phyloP scores from a whole-genome alignment of 495 filamentous ascomycete species.

The Pyronema omphalodes region DNA sequence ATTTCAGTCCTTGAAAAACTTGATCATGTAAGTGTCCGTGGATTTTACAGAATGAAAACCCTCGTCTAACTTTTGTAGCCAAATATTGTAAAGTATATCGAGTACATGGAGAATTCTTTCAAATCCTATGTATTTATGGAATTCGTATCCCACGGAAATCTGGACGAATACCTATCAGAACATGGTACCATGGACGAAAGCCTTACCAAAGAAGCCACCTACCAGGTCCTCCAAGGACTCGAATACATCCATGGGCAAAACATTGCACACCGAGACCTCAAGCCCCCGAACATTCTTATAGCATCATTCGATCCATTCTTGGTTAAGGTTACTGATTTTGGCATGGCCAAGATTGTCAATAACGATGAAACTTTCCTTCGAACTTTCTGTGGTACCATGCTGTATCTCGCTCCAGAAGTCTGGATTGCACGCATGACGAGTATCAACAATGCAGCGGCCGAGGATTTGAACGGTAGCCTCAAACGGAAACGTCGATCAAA shows the following conservation, averaged over 20 bases:
- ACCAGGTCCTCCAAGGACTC: conserved; percentile 62
- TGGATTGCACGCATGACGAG: conserved; percentile 54
- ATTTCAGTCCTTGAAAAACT: conserved; percentile 80
- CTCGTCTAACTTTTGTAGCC: conserved; percentile 33
- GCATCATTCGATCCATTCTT: conserved; percentile 47
- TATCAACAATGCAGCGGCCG: conserved; percentile 1
- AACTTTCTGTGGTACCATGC: conserved; percentile 87
- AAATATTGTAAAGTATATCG: conserved; percentile 80
- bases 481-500: conserved; percentile 18
- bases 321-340: conserved; percentile 91
- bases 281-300: conserved; percentile 92
- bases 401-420: conserved; percentile 93
- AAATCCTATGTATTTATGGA: conserved; percentile 90
- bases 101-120: conserved; percentile 57
- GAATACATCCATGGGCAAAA: conserved; percentile 69
- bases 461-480: conserved; percentile 4
- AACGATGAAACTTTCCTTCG: conserved; percentile 78
- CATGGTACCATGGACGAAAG: conserved; percentile 45
- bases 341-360: conserved; percentile 77
- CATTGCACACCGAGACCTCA: conserved; percentile 93
- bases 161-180: conserved; percentile 48
- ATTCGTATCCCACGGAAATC: conserved; percentile 65
- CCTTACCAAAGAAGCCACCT: conserved; percentile 47
- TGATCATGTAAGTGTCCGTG: conserved; percentile 46
- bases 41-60: background rate